Evolutionary conservation across 805 yeast genomes (phyloP).

Genomic region (Wickerhamiella sergipiensis): DNA sequence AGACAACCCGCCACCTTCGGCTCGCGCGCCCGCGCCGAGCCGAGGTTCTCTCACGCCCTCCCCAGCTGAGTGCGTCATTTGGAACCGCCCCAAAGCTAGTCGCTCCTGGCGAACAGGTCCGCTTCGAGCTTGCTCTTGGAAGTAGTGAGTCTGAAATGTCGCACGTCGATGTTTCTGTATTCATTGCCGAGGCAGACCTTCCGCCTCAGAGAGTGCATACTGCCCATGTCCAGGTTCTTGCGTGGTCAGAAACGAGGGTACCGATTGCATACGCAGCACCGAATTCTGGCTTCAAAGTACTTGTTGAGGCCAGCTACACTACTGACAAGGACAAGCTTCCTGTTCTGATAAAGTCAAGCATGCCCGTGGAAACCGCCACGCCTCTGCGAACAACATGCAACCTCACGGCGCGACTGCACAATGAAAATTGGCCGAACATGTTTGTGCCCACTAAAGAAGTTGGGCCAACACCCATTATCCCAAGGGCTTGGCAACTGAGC

Average conservation of each 20-base stretch:
- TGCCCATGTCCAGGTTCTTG: not conserved
- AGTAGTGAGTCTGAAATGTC: conserved; percentile 20
- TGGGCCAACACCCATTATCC: conserved; percentile 20
- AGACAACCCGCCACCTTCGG: conserved; percentile 6
- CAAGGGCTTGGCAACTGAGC: conserved; percentile 24
- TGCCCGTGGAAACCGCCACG: conserved; percentile 21
- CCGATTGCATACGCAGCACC: conserved; percentile 5
- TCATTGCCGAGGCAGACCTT: not conserved
- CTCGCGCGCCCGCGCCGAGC: conserved; percentile 2
- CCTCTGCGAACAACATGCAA: conserved; percentile 28
- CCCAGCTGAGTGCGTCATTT: conserved; percentile 12
- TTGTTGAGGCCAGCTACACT: conserved; percentile 8
- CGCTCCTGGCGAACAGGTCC: conserved; percentile 19
- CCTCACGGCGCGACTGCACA: conserved; percentile 23
- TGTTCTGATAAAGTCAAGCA: conserved; percentile 14
- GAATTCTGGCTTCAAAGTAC: conserved; percentile 6
- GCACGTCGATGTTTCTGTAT: conserved; percentile 7
- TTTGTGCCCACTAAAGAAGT: conserved; percentile 20
- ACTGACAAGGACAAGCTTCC: conserved; percentile 19
- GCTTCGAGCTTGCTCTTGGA: conserved; percentile 8
- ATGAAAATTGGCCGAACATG: conserved; percentile 26
- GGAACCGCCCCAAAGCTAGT: conserved; percentile 13
- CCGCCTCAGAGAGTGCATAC: not conserved
- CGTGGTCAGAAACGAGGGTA: not conserved
- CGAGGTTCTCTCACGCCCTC: conserved; percentile 19